Percentiles rank a stretch among this genome's conserved stretches.
phyloP scores from a whole-genome alignment of 2,329 filamentous ascomycete species.

The Aulographum hederae region DNA sequence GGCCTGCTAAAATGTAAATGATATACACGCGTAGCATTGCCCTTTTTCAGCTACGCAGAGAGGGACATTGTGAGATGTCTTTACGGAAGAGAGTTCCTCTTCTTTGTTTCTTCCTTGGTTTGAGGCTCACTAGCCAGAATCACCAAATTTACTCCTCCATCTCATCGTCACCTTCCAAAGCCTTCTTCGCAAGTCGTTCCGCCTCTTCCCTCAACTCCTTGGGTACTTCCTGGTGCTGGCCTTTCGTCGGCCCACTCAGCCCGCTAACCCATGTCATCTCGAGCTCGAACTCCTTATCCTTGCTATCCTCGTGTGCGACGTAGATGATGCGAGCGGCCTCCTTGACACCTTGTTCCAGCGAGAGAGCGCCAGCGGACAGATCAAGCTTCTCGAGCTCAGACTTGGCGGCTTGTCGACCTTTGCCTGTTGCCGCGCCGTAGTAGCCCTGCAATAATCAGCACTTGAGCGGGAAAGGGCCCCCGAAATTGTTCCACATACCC shows the following conservation, averaged over 20 bases:
- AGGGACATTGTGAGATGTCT: too few species aligned
- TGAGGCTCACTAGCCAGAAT: too few species aligned
- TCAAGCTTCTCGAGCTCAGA: slow-evolving; percentile 97
- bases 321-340: slow-evolving; percentile 96
- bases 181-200: slow-evolving; percentile 79
- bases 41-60: too few species aligned
- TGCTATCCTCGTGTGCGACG: slow-evolving; percentile 94
- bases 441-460: slow-evolving; percentile 43
- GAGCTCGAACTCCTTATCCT: slow-evolving; percentile 98
- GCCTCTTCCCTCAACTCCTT: slow-evolving; percentile 82
- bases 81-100: too few species aligned
- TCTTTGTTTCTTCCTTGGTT: too few species aligned
- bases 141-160: slow-evolving; percentile 63
- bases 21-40: too few species aligned
- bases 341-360: slow-evolving; percentile 76
- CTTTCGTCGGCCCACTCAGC: slow-evolving; percentile 72
- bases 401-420: slow-evolving; percentile 92
- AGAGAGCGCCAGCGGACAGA: slow-evolving; percentile 57
- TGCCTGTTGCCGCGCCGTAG: slow-evolving; percentile 93
- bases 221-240: slow-evolving; percentile 82
- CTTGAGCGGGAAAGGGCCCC: slow-evolving; percentile 1
- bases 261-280: slow-evolving; percentile 98
- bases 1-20: too few species aligned
- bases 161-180: slow-evolving; percentile 70
- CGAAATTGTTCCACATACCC: slow-evolving; percentile 32